Conservation (phyloP, 2,329 filamentous ascomycete species). For the Rhynchosporium agropyri region DNA sequence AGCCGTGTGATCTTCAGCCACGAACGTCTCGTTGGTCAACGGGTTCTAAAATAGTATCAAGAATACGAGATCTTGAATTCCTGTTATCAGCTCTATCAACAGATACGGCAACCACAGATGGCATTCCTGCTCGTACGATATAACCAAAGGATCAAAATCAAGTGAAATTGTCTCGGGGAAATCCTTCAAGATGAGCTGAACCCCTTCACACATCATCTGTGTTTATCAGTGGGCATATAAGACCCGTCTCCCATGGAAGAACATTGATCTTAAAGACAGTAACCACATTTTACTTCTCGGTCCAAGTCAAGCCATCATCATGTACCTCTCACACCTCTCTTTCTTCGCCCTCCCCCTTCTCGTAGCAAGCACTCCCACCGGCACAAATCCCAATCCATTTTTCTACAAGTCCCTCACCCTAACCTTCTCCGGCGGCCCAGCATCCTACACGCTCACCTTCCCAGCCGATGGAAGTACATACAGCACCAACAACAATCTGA, state of each 20-base stretch:
- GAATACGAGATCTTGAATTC: conserved; percentile 10
- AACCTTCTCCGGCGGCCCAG: conserved; percentile 49
- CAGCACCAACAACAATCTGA: conserved; percentile 46
- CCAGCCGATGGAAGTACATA: conserved; percentile 47
- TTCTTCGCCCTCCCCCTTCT: background rate
- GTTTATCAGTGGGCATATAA: too few relatives aligned
- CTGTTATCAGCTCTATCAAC: too few relatives aligned
- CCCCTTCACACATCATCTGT: too few relatives aligned
- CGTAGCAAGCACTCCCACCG: background rate
- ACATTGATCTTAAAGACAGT: too few relatives aligned
- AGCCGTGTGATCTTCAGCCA: background rate
- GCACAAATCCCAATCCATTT: conserved; percentile 17
- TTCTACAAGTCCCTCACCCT: conserved; percentile 41
- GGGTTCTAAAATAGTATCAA: background rate
- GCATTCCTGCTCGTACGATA: background rate
- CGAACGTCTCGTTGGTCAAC: background rate
- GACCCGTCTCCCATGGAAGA: too few relatives aligned
- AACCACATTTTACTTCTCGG: too few relatives aligned
- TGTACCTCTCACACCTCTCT: conserved; percentile 1
- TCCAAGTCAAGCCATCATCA: background rate
- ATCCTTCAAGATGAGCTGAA: too few relatives aligned
- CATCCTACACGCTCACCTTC: conserved; percentile 47
- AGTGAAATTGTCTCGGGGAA: too few relatives aligned
- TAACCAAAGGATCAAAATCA: background rate
- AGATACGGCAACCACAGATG: too few relatives aligned